Conservation (phyloP, 495 filamentous ascomycete species). For the Penicillium tannophilum region DNA sequence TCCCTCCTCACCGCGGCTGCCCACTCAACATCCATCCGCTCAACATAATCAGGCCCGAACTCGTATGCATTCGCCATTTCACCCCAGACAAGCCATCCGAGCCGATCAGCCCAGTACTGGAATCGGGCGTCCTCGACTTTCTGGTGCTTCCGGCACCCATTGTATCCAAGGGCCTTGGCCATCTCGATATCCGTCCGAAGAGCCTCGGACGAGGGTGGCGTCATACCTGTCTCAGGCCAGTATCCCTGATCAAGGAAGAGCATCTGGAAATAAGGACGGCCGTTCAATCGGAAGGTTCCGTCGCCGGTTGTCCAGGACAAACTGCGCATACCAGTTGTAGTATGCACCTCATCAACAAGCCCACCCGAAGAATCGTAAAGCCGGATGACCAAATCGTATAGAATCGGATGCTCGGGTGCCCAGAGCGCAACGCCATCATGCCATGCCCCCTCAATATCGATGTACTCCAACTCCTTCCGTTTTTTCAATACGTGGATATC, state of each 20-base stretch:
- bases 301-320: slow-evolving; percentile 38
- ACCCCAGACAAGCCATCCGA: slow-evolving; percentile 44
- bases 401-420: slow-evolving; percentile 41
- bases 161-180: slow-evolving; percentile 34
- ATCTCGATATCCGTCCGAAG: slow-evolving; percentile 37
- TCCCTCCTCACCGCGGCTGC: slow-evolving; percentile 56
- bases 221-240: slow-evolving; percentile 41
- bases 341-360: slow-evolving; percentile 33
- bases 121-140: slow-evolving; percentile 44
- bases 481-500: neutral
- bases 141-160: slow-evolving; percentile 46
- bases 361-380: slow-evolving; percentile 20
- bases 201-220: slow-evolving; percentile 38
- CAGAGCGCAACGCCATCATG: slow-evolving; percentile 36
- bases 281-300: slow-evolving; percentile 42
- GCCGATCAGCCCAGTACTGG: slow-evolving; percentile 43
- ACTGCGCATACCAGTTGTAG: slow-evolving; percentile 40
- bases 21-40: slow-evolving; percentile 59
- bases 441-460: slow-evolving; percentile 27
- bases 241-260: slow-evolving; percentile 44
- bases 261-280: slow-evolving; percentile 41
- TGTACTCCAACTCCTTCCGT: slow-evolving; percentile 8
- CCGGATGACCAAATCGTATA: slow-evolving; percentile 38
- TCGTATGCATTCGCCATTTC: slow-evolving; percentile 49
- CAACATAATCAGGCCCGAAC: slow-evolving; percentile 52